Evolutionary conservation across 768 basidiomycete genomes (phyloP), one percentile per base, ranked within the genome.

Genomic region (Leucocoprinus birnbaumii): DNA sequence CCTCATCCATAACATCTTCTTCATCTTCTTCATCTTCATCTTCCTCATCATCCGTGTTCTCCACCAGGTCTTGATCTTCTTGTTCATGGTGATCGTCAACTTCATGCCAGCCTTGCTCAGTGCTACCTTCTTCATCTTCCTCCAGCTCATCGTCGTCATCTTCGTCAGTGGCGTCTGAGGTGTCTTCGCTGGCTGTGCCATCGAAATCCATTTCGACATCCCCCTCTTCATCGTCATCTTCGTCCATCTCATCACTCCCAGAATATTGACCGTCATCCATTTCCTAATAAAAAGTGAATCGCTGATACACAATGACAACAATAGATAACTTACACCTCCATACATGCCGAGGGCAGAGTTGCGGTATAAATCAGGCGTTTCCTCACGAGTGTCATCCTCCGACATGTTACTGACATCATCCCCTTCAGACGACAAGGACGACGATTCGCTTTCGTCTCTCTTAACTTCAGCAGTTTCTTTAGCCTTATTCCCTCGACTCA

Each of bases 271-370:
- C 78, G 58, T 91, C 91, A 56, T 92, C 91, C 88, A 93, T 91
- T 67, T 92, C 91, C 90, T 94, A 59, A 25, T 27, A 21, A 41
- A 4, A 53, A 55, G 51, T 37, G 37, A 59, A 60, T 26, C 55
- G 44, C 53, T 34, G 18, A 27, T 22, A 14, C 37, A 53, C 31
- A 34, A 44, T 43, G 25, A 37, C 11, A 55, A 24, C 47, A 22
- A 45, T 27, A 38, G 5, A 42, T 47, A 3, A 80, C 90, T 72
- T 73, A 94, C 91, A 38, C 91, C 92, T 64, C 84, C 86, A 67
- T 86, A 94, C 94, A 98, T 94, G 58, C 95, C 97, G 35, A 99
- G 79, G 9, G 97, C 91, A 1, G 97, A 98, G 68, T 94, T 94
- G 43, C 95, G 87, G 71, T 98, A 98, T 18, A 98, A 73, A 69